A percentile compares a stretch with the other conserved stretches of the same genome.
Evolutionary conservation across 305 asterid species (phyloP).

Genomic region (Fraxinus paxiana): DNA sequence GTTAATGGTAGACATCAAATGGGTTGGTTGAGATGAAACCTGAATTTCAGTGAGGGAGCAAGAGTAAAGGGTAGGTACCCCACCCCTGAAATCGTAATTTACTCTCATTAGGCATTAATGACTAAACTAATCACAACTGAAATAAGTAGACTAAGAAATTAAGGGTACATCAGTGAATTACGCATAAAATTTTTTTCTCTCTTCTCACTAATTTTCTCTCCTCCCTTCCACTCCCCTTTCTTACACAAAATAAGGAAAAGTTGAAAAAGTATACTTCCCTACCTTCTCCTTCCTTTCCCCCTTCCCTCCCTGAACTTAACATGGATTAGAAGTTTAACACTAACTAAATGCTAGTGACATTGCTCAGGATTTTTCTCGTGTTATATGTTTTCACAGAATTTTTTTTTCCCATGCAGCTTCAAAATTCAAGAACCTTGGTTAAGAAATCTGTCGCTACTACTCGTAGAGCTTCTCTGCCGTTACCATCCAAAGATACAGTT

Average conservation of each 20-base stretch:
- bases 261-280: not conserved
- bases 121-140: not conserved
- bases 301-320: not conserved
- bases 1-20: not conserved
- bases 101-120: not conserved
- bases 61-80: not conserved
- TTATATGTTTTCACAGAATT: not conserved
- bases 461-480: conserved; percentile 72
- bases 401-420: conserved; percentile 40
- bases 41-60: not conserved
- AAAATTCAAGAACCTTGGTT: conserved; percentile 45
- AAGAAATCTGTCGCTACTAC: conserved; percentile 52
- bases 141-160: conserved; percentile 1
- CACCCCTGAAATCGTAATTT: not conserved
- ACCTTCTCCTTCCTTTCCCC: not conserved
- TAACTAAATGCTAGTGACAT: not conserved
- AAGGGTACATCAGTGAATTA: not conserved
- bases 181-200: not conserved
- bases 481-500: conserved; percentile 41
- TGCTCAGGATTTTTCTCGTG: conserved; percentile 19
- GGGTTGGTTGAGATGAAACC: not conserved
- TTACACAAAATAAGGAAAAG: not conserved
- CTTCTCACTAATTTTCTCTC: not conserved
- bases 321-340: not conserved
- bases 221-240: not conserved